phyloP scores from a whole-genome alignment of 2,329 filamentous ascomycete genomes.

The Calonectria pseudoreteaudii region DNA sequence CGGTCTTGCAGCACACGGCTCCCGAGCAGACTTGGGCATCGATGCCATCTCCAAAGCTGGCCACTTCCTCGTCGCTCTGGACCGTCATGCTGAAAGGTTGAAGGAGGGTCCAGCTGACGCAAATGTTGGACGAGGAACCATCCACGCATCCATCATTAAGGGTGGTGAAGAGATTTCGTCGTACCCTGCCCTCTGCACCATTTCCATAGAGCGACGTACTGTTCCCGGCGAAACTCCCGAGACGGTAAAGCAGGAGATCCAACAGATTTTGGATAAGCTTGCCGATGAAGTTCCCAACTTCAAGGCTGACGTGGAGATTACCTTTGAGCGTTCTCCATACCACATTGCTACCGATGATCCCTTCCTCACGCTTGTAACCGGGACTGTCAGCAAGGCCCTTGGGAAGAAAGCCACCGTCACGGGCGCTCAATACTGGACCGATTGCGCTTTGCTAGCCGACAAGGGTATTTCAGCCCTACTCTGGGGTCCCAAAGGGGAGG shows the following conservation, averaged over 20 bases:
- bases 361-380: constrained; percentile 50
- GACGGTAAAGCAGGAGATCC: constrained; percentile 52
- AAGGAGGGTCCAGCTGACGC: constrained; percentile 43
- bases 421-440: constrained; percentile 59
- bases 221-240: constrained; percentile 56
- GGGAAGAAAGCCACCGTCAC: constrained; percentile 41
- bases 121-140: constrained; percentile 51
- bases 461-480: constrained; percentile 59
- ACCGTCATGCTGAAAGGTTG: constrained; percentile 54
- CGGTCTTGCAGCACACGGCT: constrained; percentile 57
- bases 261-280: constrained; percentile 50
- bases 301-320: constrained; percentile 53
- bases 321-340: constrained; percentile 57
- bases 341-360: constrained; percentile 54
- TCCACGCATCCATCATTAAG: constrained; percentile 61
- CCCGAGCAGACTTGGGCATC: constrained; percentile 55
- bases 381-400: constrained; percentile 43
- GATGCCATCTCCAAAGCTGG: constrained; percentile 64
- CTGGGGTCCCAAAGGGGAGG: constrained; percentile 60
- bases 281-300: constrained; percentile 50
- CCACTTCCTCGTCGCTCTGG: constrained; percentile 58
- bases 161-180: constrained; percentile 65
- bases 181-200: constrained; percentile 61
- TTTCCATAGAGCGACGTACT: constrained; percentile 62
- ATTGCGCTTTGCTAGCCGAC: constrained; percentile 60